Percentiles rank a stretch among this genome's conserved stretches.
phyloP scores from a whole-genome alignment of 257 asterid species.

The Solanum bulbocastanum region DNA sequence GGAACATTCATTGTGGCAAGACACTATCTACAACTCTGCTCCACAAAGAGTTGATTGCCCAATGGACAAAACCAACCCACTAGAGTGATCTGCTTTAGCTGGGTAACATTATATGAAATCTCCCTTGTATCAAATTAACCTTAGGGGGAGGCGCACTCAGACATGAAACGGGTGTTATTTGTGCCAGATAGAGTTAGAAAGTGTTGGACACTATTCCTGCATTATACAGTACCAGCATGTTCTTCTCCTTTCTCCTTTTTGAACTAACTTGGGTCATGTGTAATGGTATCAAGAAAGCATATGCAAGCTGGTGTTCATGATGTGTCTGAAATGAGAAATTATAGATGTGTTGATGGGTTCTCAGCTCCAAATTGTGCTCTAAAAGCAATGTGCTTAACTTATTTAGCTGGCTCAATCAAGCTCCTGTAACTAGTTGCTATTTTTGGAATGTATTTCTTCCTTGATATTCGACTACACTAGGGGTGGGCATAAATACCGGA shows the following conservation, averaged over 20 bases:
- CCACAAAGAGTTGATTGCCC: background rate
- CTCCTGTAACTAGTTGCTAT: background rate
- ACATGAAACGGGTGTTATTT: background rate
- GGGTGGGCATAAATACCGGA: no score
- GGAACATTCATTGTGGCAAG: background rate
- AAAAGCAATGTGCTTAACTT: background rate
- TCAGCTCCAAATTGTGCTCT: background rate
- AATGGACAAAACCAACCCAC: background rate
- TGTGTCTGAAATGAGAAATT: background rate
- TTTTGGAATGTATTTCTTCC: background rate
- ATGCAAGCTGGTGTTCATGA: background rate
- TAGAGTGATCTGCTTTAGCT: background rate
- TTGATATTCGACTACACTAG: background rate
- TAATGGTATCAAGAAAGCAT: background rate
- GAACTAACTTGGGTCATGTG: background rate
- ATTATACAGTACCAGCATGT: background rate
- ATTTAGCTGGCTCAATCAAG: background rate
- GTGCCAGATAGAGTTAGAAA: background rate
- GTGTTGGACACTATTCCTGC: background rate
- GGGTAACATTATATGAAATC: background rate
- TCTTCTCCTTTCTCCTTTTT: background rate
- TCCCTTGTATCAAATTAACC: background rate
- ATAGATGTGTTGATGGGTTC: background rate
- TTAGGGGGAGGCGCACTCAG: background rate
- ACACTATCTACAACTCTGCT: background rate